Evolutionary conservation across 2,329 filamentous ascomycete genomes (phyloP), one percentile per base, ranked within the genome.

Genomic region (Talaromyces sp.): DNA sequence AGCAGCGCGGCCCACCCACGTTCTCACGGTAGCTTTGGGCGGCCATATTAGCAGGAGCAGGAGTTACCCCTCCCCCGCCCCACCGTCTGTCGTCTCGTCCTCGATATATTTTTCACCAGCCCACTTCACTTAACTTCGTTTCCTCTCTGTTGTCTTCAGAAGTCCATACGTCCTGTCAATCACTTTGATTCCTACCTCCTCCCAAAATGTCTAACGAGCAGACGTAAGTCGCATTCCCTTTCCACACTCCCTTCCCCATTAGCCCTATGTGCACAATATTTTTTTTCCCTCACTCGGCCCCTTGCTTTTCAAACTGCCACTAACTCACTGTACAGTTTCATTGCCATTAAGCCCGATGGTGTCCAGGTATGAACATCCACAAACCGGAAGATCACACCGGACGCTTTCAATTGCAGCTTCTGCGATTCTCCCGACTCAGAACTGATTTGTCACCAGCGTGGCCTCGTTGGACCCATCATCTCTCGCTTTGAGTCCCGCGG

Each of bases 261-360:
- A 21, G 10, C 26, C 49, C 19, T 56, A 52, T 52, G 27, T 46
- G 55, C 55, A 52, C 26, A 58, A 46, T 55, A 51, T 61, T 55
- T 53, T 35, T n/a, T 41, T 62, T 61, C 63, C 67, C 66, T 52
- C 54, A 64, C 65, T 64, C 59, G 19, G 14, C 31, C 24, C n/a
- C 38, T 52, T 4, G 26, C 63, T 62, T 21, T 46, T 63, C 46
- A 63, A 60, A 62, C 58, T 65, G 57, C 69, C 69, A 67, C 72
- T 77, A 69, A 78, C 61, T 56, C 63, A 64, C 62, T 70, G 64
- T 61, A 70, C 75, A 98, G 93, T 84, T 98, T 98, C 90, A 98
- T 98, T 86, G 95, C 95, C 78, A 91, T 99, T 87, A 99, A 99
- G 92, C 95, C 93, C 73, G 95, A 98, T 83, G 95, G 95, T 80